Evolutionary conservation across 371 early-diverging fungal genomes (phyloP).

Genomic region (Dichotomocladium elegans): DNA sequence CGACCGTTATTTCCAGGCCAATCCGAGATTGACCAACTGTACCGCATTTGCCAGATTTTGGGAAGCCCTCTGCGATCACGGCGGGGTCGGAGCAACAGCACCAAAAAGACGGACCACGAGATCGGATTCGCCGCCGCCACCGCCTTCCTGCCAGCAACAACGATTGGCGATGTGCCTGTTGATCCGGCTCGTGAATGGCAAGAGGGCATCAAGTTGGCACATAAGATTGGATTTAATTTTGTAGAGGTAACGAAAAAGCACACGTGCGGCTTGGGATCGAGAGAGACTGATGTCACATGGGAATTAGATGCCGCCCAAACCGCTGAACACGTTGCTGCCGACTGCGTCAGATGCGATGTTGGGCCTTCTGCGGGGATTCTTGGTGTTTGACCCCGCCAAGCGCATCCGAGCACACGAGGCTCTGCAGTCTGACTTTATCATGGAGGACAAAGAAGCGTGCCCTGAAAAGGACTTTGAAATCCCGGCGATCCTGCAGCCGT

Average conservation of each 20-base stretch:
- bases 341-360: conserved; percentile 61
- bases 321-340: conserved; percentile 58
- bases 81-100: conserved; percentile 1
- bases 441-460: neutral
- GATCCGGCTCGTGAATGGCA: conserved; percentile 63
- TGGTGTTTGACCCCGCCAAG: conserved; percentile 84
- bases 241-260: conserved; percentile 37
- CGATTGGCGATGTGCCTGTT: neutral
- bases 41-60: conserved; percentile 62
- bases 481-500: neutral
- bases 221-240: conserved; percentile 63
- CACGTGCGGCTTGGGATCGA: too few species aligned
- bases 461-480: neutral
- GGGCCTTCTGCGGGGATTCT: conserved; percentile 76
- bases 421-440: conserved; percentile 67
- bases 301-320: conserved; percentile 48
- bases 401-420: conserved; percentile 78
- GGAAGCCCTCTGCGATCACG: conserved; percentile 41
- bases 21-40: conserved; percentile 89
- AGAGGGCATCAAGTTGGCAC: conserved; percentile 62
- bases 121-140: too few species aligned
- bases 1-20: conserved; percentile 92
- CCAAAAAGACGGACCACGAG: neutral
- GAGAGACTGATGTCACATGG: conserved; percentile 21
- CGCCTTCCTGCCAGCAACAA: conserved; percentile 1